Conservation (phyloP, 768 basidiomycete species). For the Fomitopsis pulvina region DNA sequence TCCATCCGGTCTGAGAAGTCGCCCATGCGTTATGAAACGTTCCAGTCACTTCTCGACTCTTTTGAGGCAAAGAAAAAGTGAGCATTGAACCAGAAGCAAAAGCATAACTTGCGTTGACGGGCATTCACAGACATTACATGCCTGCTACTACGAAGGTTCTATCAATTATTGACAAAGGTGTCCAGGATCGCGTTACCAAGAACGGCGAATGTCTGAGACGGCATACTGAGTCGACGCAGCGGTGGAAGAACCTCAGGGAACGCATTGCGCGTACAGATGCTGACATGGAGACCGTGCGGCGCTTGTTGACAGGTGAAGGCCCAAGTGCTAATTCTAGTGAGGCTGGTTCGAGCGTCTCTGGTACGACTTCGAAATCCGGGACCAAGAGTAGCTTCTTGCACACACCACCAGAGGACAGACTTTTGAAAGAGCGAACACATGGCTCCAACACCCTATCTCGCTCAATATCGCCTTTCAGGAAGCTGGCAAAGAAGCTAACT, state of each 20-base stretch:
- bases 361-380: constrained; percentile 26
- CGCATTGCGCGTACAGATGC: constrained; percentile 74
- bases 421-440: constrained; percentile 30
- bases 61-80: constrained; percentile 89
- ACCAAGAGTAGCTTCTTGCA: constrained; percentile 50
- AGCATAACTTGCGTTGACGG: constrained; percentile 1
- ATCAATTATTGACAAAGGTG: constrained; percentile 90
- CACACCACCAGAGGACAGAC: constrained; percentile 52
- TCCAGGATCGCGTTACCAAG: constrained; percentile 89
- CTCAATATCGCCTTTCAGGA: constrained; percentile 77
- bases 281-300: constrained; percentile 73
- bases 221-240: constrained; percentile 81
- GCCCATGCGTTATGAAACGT: constrained; percentile 53
- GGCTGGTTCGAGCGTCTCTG: constrained; percentile 62
- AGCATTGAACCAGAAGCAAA: constrained; percentile 16
- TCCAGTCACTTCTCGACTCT: constrained; percentile 60
- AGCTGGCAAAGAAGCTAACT: constrained; percentile 66
- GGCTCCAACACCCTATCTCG: constrained; percentile 55
- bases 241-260: constrained; percentile 77
- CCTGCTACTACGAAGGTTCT: constrained; percentile 91
- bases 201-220: constrained; percentile 92
- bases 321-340: constrained; percentile 48
- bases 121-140: constrained; percentile 71
- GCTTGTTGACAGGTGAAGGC: constrained; percentile 42
- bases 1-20: constrained; percentile 45